Evolutionary conservation across 73 alveolate species (phyloP).

Genomic region (Paramecium pentaurelia): DNA sequence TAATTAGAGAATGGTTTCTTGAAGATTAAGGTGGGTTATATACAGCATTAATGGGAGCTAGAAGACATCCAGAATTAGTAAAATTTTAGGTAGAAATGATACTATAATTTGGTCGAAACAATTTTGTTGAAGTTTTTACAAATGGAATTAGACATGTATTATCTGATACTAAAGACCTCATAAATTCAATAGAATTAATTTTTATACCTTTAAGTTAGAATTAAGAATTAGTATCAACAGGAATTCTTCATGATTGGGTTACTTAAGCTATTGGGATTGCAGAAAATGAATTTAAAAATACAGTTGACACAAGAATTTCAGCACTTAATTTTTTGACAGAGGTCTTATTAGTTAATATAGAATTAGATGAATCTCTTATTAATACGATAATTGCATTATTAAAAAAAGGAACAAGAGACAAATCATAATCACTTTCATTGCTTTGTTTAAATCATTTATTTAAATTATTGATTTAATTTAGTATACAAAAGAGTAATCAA

Average conservation of each 20-base stretch:
- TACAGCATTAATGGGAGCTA: conserved; percentile 76
- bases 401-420: conserved; percentile 75
- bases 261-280: conserved; percentile 74
- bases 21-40: conserved; percentile 87
- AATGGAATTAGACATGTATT: conserved; percentile 40
- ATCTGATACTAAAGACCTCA: conserved; percentile 40
- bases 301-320: conserved; percentile 74
- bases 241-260: conserved; percentile 77
- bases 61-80: conserved; percentile 80
- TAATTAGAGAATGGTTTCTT: conserved; percentile 89
- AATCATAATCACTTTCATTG: conserved; percentile 61
- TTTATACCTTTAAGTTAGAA: conserved; percentile 59
- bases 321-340: conserved; percentile 75
- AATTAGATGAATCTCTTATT: conserved; percentile 68
- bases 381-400: conserved; percentile 61
- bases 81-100: conserved; percentile 50
- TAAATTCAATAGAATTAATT: conserved; percentile 56
- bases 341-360: conserved; percentile 61
- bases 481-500: conserved; percentile 84
- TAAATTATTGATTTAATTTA: conserved; percentile 74
- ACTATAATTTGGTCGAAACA: conserved; percentile 55
- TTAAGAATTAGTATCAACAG: conserved; percentile 67
- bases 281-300: conserved; percentile 73
- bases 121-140: conserved; percentile 66
- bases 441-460: conserved; percentile 67